Conservation (phyloP, 129 eudicot genomes). For the Flaveria ramosissima region DNA sequence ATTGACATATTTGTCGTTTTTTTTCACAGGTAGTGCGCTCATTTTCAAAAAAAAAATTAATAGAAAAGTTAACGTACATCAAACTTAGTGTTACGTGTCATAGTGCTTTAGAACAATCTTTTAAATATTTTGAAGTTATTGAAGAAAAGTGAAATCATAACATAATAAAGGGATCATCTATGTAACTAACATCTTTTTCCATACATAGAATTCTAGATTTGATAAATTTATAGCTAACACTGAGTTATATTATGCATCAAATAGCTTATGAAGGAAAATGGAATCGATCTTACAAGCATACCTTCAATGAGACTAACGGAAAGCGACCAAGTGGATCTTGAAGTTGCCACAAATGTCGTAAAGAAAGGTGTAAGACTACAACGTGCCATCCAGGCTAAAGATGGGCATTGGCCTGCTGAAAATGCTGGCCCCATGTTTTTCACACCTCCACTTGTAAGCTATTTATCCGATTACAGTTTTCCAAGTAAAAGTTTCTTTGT, state of each 20-base stretch:
- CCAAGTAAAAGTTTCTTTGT: too few relatives aligned
- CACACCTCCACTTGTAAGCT: conserved; percentile 40
- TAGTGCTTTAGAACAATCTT: too few relatives aligned
- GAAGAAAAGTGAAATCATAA: too few relatives aligned
- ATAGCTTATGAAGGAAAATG: conserved; percentile 37
- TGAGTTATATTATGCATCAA: neutral
- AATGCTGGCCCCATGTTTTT: conserved; percentile 43
- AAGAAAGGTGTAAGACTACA: conserved; percentile 34
- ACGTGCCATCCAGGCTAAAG: conserved; percentile 40
- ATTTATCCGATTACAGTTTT: neutral
- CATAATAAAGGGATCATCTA: too few relatives aligned
- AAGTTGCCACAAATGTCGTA: conserved; percentile 30
- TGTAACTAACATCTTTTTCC: neutral
- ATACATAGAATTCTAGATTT: neutral
- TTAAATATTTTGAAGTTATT: too few relatives aligned
- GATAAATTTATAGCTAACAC: neutral
- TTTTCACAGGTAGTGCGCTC: too few relatives aligned
- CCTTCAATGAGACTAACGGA: conserved; percentile 23
- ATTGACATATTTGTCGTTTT: too few relatives aligned
- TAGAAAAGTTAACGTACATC: too few relatives aligned
- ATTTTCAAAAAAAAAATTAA: too few relatives aligned
- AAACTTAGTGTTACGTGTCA: too few relatives aligned
- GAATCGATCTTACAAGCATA: conserved; percentile 36
- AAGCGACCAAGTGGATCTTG: conserved; percentile 14
- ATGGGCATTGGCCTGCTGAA: conserved; percentile 46